phyloP scores from a whole-genome alignment of 2,329 filamentous ascomycete genomes.

The Kalmusia sp. region DNA sequence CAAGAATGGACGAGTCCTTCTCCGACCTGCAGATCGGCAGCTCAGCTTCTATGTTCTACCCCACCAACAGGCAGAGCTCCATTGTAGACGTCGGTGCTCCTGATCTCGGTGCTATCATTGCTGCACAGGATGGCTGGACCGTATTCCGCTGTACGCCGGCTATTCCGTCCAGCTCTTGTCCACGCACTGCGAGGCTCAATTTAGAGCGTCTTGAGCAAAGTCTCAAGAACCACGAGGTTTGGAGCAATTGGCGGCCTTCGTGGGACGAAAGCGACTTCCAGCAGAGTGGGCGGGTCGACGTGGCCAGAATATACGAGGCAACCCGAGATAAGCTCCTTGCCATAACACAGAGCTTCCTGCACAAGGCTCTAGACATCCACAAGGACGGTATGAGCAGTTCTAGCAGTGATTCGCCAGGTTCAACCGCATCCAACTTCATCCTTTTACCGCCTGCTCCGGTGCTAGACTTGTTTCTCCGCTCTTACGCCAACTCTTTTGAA shows the following conservation, averaged over 20 bases:
- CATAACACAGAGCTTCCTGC: constrained; percentile 73
- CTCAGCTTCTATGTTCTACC: constrained; percentile 50
- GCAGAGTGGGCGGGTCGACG: constrained; percentile 54
- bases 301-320: constrained; percentile 58
- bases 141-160: constrained; percentile 60
- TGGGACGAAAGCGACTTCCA: constrained; percentile 58
- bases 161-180: constrained; percentile 57
- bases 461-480: constrained; percentile 71
- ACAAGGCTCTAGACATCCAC: constrained; percentile 74
- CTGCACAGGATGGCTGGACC: constrained; percentile 60
- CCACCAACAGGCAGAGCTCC: constrained; percentile 49
- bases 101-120: constrained; percentile 57
- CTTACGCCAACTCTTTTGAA: constrained; percentile 70
- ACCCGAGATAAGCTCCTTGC: constrained; percentile 74
- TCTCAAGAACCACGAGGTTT: constrained; percentile 58
- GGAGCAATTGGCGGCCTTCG: constrained; percentile 59
- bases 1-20: constrained; percentile 55
- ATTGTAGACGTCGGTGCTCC: constrained; percentile 45
- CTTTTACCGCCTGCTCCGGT: constrained; percentile 71
- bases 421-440: constrained; percentile 67
- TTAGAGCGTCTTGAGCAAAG: constrained; percentile 60
- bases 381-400: constrained; percentile 56
- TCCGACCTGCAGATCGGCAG: constrained; percentile 55
- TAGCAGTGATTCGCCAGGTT: constrained; percentile 54
- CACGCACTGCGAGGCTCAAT: constrained; percentile 58